Percentiles rank a stretch among this genome's conserved stretches.
These are phyloP conservation scores for Starmerella davenportii DNA, from an alignment of 805 yeast species.

Conservation along the genomic window DNA sequence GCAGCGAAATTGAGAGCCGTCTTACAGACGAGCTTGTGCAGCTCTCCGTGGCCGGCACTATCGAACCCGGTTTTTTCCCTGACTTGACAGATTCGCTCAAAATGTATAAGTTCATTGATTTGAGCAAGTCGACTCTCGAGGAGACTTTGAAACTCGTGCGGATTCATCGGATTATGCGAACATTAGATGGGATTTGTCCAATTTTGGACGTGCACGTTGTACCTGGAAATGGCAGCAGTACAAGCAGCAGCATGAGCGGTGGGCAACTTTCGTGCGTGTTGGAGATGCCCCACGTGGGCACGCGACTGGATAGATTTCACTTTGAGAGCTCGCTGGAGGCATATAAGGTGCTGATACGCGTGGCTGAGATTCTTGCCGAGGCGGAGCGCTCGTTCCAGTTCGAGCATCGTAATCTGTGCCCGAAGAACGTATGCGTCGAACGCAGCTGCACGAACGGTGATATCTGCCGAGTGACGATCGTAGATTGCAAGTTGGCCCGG, in stretches of 20 bases:
- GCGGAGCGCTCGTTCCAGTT: slow-evolving; percentile 38
- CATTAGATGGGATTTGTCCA: slow-evolving; percentile 29
- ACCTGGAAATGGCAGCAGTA: slow-evolving; percentile 22
- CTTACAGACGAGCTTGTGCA: slow-evolving; percentile 24
- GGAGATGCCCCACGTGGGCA: slow-evolving; percentile 23
- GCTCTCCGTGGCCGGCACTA: slow-evolving; percentile 13
- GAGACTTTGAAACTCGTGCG: slow-evolving; percentile 28
- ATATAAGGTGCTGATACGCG: slow-evolving; percentile 34
- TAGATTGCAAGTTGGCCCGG: slow-evolving; percentile 35
- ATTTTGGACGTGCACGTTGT: slow-evolving; percentile 27
- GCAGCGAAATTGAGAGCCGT: slow-evolving; percentile 3
- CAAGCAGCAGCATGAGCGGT: slow-evolving; percentile 5
- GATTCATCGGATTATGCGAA: slow-evolving; percentile 26
- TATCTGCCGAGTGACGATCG: slow-evolving; percentile 39
- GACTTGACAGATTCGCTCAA: slow-evolving; percentile 28
- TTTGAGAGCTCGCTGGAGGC: slow-evolving; percentile 26
- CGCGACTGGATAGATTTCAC: slow-evolving; percentile 29
- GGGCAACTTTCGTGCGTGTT: slow-evolving; percentile 7
- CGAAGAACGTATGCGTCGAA: slow-evolving; percentile 43
- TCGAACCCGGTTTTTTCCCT: slow-evolving; percentile 17
- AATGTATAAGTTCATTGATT: slow-evolving; percentile 24
- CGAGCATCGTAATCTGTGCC: slow-evolving; percentile 56
- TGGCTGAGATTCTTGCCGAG: slow-evolving; percentile 30
- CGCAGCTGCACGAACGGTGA: slow-evolving; percentile 8
- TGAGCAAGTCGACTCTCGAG: slow-evolving; percentile 23